Evolutionary conservation across 306 rosid species (phyloP).

Genomic region (Vicia faba): DNA sequence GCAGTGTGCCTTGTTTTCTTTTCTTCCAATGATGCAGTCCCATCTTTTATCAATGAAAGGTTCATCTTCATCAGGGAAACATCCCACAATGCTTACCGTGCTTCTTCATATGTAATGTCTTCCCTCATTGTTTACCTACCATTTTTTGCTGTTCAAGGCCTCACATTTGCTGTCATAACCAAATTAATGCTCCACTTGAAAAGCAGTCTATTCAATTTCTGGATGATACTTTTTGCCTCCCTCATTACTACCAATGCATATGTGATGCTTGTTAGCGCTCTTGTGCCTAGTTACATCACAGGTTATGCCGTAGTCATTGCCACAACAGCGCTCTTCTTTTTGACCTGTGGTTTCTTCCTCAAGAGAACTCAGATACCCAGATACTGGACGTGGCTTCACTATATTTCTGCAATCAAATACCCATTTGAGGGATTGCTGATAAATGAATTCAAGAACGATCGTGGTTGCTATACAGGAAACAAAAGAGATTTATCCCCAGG

Average conservation of each 20-base stretch:
- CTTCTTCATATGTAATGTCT: slow-evolving; percentile 80
- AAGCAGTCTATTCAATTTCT: slow-evolving; percentile 52
- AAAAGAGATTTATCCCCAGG: slow-evolving; percentile 62
- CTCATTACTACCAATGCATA: slow-evolving; percentile 86
- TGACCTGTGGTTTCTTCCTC: slow-evolving; percentile 85
- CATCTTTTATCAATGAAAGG: slow-evolving; percentile 79
- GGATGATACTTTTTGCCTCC: slow-evolving; percentile 76
- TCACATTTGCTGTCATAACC: slow-evolving; percentile 84
- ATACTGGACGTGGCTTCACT: slow-evolving; percentile 88
- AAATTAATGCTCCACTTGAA: slow-evolving; percentile 52
- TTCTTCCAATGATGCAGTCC: slow-evolving; percentile 93
- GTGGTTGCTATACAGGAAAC: slow-evolving; percentile 59
- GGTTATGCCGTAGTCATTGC: slow-evolving; percentile 93
- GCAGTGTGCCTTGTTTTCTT: slow-evolving; percentile 86
- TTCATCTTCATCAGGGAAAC: slow-evolving; percentile 89
- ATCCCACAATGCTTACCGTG: slow-evolving; percentile 88
- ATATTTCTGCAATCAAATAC: slow-evolving; percentile 84
- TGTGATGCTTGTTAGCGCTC: slow-evolving; percentile 89
- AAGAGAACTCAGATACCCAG: slow-evolving; percentile 57
- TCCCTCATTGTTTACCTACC: slow-evolving; percentile 88
- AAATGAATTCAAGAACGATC: slow-evolving; percentile 67
- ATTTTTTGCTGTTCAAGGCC: slow-evolving; percentile 78
- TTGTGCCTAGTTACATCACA: slow-evolving; percentile 90
- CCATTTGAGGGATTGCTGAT: slow-evolving; percentile 83
- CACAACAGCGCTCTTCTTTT: slow-evolving; percentile 88